phyloP scores from a whole-genome alignment of 2,329 filamentous ascomycete species.

The Alternaria triticina region DNA sequence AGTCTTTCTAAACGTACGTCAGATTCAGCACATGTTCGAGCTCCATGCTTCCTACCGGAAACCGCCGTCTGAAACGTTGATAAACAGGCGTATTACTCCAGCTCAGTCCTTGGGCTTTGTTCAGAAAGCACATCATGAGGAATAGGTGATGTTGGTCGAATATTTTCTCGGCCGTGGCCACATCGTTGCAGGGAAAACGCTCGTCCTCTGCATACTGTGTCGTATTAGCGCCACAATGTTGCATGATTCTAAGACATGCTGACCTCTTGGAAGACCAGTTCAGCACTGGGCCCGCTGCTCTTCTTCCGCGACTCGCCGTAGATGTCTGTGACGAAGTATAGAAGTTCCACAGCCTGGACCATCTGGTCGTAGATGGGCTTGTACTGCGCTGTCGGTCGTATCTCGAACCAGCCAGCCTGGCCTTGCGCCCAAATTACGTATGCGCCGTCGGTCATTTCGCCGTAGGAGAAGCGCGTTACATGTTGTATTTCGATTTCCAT shows the following conservation, averaged over 20 bases:
- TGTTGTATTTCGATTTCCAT: slow-evolving; percentile 62
- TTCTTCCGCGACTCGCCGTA: slow-evolving; percentile 55
- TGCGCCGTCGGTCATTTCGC: slow-evolving; percentile 61
- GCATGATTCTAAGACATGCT: slow-evolving; percentile 13
- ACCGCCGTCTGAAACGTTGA: slow-evolving; percentile 48
- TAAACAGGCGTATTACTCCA: slow-evolving; percentile 55
- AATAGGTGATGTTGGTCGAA: slow-evolving; percentile 51
- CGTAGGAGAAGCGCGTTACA: slow-evolving; percentile 56
- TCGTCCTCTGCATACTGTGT: slow-evolving; percentile 46
- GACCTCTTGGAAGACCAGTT: slow-evolving; percentile 50
- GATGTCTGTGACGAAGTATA: slow-evolving; percentile 67
- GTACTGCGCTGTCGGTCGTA: slow-evolving; percentile 66
- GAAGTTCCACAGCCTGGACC: slow-evolving; percentile 67
- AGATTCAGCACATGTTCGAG: not conserved
- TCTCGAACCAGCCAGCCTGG: slow-evolving; percentile 71
- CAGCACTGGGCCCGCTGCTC: slow-evolving; percentile 47
- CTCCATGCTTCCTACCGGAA: slow-evolving; percentile 35
- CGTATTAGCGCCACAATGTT: slow-evolving; percentile 8
- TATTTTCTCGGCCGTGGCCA: slow-evolving; percentile 31
- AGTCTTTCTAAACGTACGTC: slow-evolving; percentile 31
- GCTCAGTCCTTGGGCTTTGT: slow-evolving; percentile 51
- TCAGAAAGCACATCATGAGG: slow-evolving; percentile 54
- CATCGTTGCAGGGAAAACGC: slow-evolving; percentile 32
- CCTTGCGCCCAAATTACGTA: slow-evolving; percentile 71
- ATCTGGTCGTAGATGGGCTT: slow-evolving; percentile 63